Evolutionary conservation across 129 eudicot genomes (phyloP), one percentile per base, ranked within the genome.

Genomic region (Arctium minus): DNA sequence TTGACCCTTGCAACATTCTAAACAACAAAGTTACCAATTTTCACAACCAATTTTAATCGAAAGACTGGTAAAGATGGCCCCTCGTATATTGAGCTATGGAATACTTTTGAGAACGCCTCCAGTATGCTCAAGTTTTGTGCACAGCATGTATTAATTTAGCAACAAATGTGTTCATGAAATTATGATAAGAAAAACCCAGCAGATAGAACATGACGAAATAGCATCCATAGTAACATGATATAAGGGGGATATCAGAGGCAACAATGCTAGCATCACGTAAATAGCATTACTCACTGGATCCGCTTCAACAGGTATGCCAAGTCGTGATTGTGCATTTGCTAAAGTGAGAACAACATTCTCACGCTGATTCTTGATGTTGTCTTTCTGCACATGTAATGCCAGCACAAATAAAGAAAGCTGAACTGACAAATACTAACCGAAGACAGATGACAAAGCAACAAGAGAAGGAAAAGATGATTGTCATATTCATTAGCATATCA

Each of bases 321-420:
- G 94, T 38, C 90, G 92, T 56, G 98, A 93, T 81, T 96, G 99
- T 76, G 99, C 96, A 84, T 96, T 96, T 84, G 98, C 99, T 56
- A 96, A 33, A 27, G 86, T 32, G 15, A 96, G 96, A 68, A 96
- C 89, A n/a, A 93, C 91, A 82, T 96, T 90, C 85, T 96, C 99
- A 39, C 99, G 98, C 81, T 96, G 99, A 72, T 96, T 96, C 86
- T 94, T 91, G 77, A 96, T 81, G 83, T 96, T 96, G 89, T 96
- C 99, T 86, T 91, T 92, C 99, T 96, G 92, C 81, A 90, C 10
- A 85, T 27, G 78, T 22, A 75, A 78, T 44, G 56, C 48, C 71
- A 84, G 75, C 33, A 44, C 15, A 56, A 78, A 48, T 65, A 77
- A 50, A 38, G 10, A 37, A n/a, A 71, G 32, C 39, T 50, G 37